Evolutionary conservation across 495 filamentous ascomycete genomes (phyloP).

Genomic region (Rostrohypoxylon terebratum): DNA sequence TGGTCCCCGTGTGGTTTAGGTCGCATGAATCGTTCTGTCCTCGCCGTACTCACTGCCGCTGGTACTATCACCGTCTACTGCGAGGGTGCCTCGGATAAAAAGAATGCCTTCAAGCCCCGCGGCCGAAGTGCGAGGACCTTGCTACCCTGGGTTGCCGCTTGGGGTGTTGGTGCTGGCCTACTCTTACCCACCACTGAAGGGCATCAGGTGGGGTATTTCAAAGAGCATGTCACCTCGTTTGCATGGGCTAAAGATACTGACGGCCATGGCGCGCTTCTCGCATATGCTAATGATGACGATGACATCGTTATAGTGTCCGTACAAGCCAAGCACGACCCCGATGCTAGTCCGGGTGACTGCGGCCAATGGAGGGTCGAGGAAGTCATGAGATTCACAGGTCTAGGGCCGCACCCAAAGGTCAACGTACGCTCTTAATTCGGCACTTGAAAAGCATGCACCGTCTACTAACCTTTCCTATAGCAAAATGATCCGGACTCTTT

Average conservation of each 20-base stretch:
- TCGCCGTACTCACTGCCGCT: slow-evolving; percentile 55
- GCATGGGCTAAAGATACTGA: slow-evolving; percentile 59
- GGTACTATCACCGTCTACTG: slow-evolving; percentile 59
- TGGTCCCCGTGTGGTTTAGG: slow-evolving; percentile 62
- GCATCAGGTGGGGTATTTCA: slow-evolving; percentile 41
- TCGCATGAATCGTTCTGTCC: slow-evolving; percentile 56
- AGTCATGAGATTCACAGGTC: slow-evolving; percentile 54
- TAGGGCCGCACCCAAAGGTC: slow-evolving; percentile 55
- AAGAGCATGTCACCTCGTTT: slow-evolving; percentile 58
- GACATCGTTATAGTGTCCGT: slow-evolving; percentile 60
- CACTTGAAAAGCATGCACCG: neutral
- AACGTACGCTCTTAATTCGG: slow-evolving; percentile 46
- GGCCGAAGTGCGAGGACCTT: slow-evolving; percentile 40
- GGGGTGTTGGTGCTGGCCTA: slow-evolving; percentile 61
- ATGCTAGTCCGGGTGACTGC: slow-evolving; percentile 36
- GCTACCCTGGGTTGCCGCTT: slow-evolving; percentile 48
- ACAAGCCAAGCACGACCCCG: slow-evolving; percentile 44
- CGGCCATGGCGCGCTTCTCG: slow-evolving; percentile 53
- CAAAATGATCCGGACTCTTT: slow-evolving; percentile 54
- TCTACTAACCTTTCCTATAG: slow-evolving; percentile 17
- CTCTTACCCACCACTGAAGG: slow-evolving; percentile 52
- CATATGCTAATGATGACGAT: slow-evolving; percentile 56
- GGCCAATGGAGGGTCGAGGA: slow-evolving; percentile 58
- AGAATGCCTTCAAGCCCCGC: slow-evolving; percentile 30
- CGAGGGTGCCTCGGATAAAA: slow-evolving; percentile 49